Evolutionary conservation across 73 alveolate species (phyloP).

Genomic region (Stentor roeselii): DNA sequence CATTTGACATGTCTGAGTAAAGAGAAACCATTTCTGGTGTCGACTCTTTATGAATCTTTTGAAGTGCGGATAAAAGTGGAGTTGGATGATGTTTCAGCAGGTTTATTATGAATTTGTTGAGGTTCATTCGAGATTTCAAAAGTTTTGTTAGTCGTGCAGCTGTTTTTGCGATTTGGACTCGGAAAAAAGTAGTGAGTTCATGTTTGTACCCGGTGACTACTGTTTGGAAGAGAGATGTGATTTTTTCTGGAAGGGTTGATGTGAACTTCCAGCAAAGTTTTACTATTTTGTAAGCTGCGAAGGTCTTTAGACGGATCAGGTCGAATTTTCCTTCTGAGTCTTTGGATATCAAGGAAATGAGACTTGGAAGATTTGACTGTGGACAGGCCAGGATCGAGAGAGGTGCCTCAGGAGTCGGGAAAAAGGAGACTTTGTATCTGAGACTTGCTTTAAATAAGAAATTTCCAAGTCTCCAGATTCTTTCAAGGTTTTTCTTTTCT

Average conservation of each 20-base stretch:
- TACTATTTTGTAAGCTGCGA: background rate
- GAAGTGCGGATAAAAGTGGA: background rate
- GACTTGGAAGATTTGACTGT: background rate
- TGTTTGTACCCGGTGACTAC: background rate
- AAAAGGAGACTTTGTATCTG: background rate
- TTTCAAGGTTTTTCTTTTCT: background rate
- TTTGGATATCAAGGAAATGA: background rate
- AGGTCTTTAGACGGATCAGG: background rate
- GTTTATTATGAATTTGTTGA: background rate
- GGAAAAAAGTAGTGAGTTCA: background rate
- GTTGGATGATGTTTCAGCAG: background rate
- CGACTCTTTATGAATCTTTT: background rate
- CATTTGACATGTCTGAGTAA: background rate
- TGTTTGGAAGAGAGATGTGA: background rate
- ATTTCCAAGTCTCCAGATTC: constrained; percentile 6
- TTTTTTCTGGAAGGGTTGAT: constrained; percentile 14
- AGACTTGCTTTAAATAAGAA: background rate
- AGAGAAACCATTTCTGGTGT: background rate
- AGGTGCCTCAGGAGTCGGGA: too few species aligned
- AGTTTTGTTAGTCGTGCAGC: background rate
- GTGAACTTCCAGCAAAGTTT: background rate
- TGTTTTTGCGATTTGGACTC: constrained; percentile 2
- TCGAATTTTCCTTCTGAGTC: constrained; percentile 2
- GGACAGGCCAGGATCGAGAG: background rate
- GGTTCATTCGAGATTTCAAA: background rate